Conservation (phyloP, 1,284 basidiomycete species). For the Coniophora puteana region DNA sequence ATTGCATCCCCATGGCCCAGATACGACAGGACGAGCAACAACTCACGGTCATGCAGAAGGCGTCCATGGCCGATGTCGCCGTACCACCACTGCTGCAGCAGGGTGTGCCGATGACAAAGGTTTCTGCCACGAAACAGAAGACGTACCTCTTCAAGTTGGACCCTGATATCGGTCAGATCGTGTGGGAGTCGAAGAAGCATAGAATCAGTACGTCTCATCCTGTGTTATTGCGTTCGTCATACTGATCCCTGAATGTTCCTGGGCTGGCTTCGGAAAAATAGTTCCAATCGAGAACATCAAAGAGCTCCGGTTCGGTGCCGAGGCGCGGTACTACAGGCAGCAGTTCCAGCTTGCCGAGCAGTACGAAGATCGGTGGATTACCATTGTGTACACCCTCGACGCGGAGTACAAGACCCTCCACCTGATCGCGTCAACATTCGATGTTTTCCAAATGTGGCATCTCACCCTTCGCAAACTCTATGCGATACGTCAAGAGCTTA, state of each 20-base stretch:
- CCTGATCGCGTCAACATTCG: conserved; percentile 73
- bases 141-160: conserved; percentile 73
- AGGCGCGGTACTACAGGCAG: conserved; percentile 76
- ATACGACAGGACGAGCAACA: background rate
- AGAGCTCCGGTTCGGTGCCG: conserved; percentile 80
- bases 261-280: conserved; percentile 24
- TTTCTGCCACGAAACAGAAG: conserved; percentile 83
- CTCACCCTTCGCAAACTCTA: conserved; percentile 56
- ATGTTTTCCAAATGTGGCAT: conserved; percentile 70
- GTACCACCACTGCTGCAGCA: conserved; percentile 52
- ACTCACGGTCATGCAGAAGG: conserved; percentile 18
- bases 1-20: background rate
- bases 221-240: too few relatives aligned
- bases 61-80: conserved; percentile 31
- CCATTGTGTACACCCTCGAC: conserved; percentile 73
- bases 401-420: conserved; percentile 91
- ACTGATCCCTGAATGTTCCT: background rate
- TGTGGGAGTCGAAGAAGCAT: conserved; percentile 81
- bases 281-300: conserved; percentile 91
- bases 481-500: conserved; percentile 61
- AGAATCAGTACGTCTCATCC: conserved; percentile 59
- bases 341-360: conserved; percentile 66
- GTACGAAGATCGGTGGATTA: conserved; percentile 71
- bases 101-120: conserved; percentile 82
- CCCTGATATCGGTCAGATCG: conserved; percentile 75